Base-by-base conservation (phyloP, 176 grass and related monocot genomes). In the Hordeum marinum region DNA sequence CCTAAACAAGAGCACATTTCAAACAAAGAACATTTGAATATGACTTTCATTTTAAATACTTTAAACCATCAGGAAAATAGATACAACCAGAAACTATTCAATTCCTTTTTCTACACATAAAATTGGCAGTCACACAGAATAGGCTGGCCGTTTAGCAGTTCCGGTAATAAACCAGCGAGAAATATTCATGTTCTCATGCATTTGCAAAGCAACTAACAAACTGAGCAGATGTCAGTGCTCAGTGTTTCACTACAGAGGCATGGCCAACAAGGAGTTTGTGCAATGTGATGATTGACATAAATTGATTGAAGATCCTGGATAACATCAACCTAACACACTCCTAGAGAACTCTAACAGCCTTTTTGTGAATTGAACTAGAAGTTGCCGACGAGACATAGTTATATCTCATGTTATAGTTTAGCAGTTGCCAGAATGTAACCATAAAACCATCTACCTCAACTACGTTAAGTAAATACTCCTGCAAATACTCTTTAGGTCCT, bases 21-120 rank as follows among this genome's bases (percentile, higher is more conserved):
- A 11, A 78, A 7, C 36, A 37, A 17, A 39, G 20, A 24, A 14
- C 52, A 83, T 39, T 74, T 25, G 11, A 36, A 62, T 69, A 17
- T 54, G 21, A 63, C 39, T 75, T 72, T 27, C 1, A 32, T 58
- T 77, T 78, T 42, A 71, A 12, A 15, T 10, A 39, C 61, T 58
- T 46, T 18, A 77, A 72, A 83, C 23, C 63, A 72, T 26, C 29
- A 78, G 54, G 80, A 71, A 80, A 83, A 17, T 34, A 70, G 23
- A 61, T 58, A 48, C 10, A 0, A 8, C 0, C 9, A 41, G 60
- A 67, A 81, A 42, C 18, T 34, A 78, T 69, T 70, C 8, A 9
- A 4, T 74, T 66, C 18, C 43, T 75, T 32, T 10, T 66, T 81
- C 11, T 42, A 67, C 77, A 81, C 34, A 81, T 67, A 75, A 26